Evolutionary conservation across 2,329 filamentous ascomycete genomes (phyloP), one percentile per base, ranked within the genome.

Genomic region (Niveomyces coronatus): DNA sequence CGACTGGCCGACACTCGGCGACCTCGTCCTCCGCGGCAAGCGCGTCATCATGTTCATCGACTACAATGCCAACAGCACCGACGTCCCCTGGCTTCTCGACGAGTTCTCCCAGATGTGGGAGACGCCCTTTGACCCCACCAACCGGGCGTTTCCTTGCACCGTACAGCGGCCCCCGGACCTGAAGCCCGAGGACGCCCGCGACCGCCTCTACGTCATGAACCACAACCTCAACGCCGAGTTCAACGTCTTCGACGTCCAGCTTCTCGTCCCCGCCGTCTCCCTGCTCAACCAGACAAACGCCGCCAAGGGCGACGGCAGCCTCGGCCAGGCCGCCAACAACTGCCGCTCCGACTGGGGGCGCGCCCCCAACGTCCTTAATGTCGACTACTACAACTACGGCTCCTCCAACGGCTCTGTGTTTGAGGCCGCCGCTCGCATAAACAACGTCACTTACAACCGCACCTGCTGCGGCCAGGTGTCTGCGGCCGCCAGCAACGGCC

Each of bases 81-180:
- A 70, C 15, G 80, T 85, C 14, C 86, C 88, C 0, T 95, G 85
- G 76, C 71, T 94, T 29, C 68, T 94, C 28, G 85, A 94, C 56
- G 71, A 95, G 59, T 95, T 94, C 63, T 74, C 74, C 5, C 83
- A 94, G 53, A 73, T 93, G 62, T 94, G 85, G 84, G 85, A 95
- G 63, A 89, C 87, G 1, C 84, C 85, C 0, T 95, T 94, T 55
- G 84, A 86, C 37, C 86, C 76, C 3, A 53, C 58, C 13, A 56
- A 76, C 53, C 61, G 61, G 34, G 56, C 58, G 1, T 94, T 94
- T 55, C 86, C 87, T 0, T 95, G 88, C 62, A 78, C 65, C 0
- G 68, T 79, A 26, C 76, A 94, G 53, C 79, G 88, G 0, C 87
- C 88, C 1, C 85, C 85, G 0, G 64, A 73, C 30, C 63, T 93